Conservation (phyloP, 2,329 filamentous ascomycete species). For the Botrytis medusae region DNA sequence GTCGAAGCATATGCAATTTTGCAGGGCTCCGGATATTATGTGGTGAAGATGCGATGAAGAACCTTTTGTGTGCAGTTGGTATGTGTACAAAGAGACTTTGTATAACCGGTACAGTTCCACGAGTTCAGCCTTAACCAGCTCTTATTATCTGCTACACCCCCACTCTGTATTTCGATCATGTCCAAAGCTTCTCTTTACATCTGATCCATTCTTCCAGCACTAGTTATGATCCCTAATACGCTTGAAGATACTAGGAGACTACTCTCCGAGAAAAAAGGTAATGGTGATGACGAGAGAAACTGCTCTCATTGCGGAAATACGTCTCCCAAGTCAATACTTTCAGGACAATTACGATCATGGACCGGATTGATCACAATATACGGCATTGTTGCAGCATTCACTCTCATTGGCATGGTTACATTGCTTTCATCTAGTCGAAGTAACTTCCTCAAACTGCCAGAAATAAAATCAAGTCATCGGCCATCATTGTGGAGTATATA, state of each 20-base stretch:
- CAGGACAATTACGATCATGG: not conserved
- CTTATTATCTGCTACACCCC: constrained; percentile 1
- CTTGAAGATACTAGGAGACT: not conserved
- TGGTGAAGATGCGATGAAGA: not conserved
- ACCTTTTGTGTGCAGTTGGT: not conserved
- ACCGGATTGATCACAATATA: not conserved
- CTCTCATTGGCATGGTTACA: constrained; percentile 10
- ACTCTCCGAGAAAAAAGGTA: not conserved
- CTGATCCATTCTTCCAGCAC: not conserved
- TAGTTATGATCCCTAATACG: not conserved
- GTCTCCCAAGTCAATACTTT: not conserved
- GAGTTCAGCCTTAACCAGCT: not conserved
- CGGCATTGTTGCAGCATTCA: not conserved
- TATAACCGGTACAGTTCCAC: constrained; percentile 3
- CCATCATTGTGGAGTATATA: constrained; percentile 17
- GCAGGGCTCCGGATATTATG: not conserved
- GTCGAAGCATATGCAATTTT: not conserved
- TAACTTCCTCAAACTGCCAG: not conserved
- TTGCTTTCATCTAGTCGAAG: constrained; percentile 6
- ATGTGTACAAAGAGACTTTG: not conserved
- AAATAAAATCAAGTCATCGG: not conserved
- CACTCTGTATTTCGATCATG: not conserved
- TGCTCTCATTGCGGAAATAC: constrained; percentile 1
- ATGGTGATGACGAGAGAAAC: not conserved
- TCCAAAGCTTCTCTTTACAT: not conserved